A percentile compares a stretch with the other conserved stretches of the same genome.
phyloP scores from a whole-genome alignment of 768 basidiomycete species.

The Mycena galopus region DNA sequence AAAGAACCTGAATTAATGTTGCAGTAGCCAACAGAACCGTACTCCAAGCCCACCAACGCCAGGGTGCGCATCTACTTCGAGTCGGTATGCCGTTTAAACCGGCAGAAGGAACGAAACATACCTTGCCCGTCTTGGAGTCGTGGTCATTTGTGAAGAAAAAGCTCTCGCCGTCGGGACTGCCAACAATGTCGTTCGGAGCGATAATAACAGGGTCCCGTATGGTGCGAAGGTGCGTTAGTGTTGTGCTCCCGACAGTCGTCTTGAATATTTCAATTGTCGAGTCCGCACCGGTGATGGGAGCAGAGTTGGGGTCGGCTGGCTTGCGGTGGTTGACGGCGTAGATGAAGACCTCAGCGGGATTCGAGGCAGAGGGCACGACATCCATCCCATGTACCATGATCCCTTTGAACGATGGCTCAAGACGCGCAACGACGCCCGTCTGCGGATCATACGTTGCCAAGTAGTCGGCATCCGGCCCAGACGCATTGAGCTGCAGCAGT shows the following conservation, averaged over 20 bases:
- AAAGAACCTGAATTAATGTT: conserved; percentile 51
- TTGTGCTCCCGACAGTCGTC: conserved; percentile 58
- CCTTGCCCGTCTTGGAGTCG: conserved; percentile 64
- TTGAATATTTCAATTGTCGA: conserved; percentile 80
- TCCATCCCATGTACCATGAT: conserved; percentile 79
- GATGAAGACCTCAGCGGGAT: conserved; percentile 67
- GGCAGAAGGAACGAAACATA: conserved; percentile 48
- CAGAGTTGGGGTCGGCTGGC: conserved; percentile 55
- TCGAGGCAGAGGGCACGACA: conserved; percentile 64
- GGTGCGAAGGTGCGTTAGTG: conserved; percentile 68
- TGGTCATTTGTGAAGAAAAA: conserved; percentile 83
- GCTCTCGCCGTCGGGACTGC: conserved; percentile 70
- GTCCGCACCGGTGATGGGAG: conserved; percentile 70
- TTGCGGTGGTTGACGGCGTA: conserved; percentile 81
- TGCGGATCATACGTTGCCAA: conserved; percentile 71
- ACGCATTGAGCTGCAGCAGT: conserved; percentile 50
- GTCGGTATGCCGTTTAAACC: not conserved
- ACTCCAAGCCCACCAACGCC: conserved; percentile 47
- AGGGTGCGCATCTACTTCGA: conserved; percentile 33
- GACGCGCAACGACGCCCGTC: conserved; percentile 58
- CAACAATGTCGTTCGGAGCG: conserved; percentile 82
- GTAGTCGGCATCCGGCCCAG: conserved; percentile 62
- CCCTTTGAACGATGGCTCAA: conserved; percentile 58
- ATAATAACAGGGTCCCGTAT: conserved; percentile 66
- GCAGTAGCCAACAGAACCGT: conserved; percentile 74